A percentile compares a stretch with the other conserved stretches of the same genome.
Conservation (phyloP, 169 alveolate species). For the Cryptosporidium felis region DNA sequence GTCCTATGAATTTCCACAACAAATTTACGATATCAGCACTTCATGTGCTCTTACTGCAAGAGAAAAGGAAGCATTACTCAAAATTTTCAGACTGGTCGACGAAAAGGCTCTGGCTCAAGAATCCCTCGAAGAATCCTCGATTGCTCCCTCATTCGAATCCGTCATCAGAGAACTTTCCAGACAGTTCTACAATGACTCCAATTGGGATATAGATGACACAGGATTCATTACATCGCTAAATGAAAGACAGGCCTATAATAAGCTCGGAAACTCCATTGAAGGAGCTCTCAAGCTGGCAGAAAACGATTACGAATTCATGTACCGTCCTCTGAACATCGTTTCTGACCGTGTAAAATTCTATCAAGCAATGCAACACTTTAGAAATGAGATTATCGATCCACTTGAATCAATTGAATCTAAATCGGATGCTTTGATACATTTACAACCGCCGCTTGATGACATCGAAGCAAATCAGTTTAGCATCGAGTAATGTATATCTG, state of each 20-base stretch:
- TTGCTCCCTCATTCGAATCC: conserved; percentile 66
- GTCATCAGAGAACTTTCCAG: conserved; percentile 56
- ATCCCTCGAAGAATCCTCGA: conserved; percentile 26
- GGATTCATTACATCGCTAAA: conserved; percentile 25
- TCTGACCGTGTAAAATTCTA: conserved; percentile 53
- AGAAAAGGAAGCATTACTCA: conserved; percentile 35
- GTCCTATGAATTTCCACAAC: conserved; percentile 65
- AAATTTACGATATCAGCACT: conserved; percentile 45
- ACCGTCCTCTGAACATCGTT: conserved; percentile 47
- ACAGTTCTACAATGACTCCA: conserved; percentile 29
- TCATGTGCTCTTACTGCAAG: conserved; percentile 44
- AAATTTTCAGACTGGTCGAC: conserved; percentile 42
- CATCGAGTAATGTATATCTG: no score
- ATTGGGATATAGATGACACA: conserved; percentile 66
- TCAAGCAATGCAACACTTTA: conserved; percentile 39
- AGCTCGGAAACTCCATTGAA: conserved; percentile 36
- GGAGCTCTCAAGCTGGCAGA: conserved; percentile 47
- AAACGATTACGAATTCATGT: conserved; percentile 5
- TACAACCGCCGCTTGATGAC: not conserved
- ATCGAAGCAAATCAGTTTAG: conserved; percentile 41
- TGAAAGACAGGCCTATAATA: conserved; percentile 50
- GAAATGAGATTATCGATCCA: conserved; percentile 5
- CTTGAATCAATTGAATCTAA: conserved; percentile 10
- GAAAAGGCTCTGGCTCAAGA: conserved; percentile 48
- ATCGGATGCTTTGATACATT: conserved; percentile 23